phyloP scores from a whole-genome alignment of 2,329 filamentous ascomycete species.

The Aureobasidium sp. region DNA sequence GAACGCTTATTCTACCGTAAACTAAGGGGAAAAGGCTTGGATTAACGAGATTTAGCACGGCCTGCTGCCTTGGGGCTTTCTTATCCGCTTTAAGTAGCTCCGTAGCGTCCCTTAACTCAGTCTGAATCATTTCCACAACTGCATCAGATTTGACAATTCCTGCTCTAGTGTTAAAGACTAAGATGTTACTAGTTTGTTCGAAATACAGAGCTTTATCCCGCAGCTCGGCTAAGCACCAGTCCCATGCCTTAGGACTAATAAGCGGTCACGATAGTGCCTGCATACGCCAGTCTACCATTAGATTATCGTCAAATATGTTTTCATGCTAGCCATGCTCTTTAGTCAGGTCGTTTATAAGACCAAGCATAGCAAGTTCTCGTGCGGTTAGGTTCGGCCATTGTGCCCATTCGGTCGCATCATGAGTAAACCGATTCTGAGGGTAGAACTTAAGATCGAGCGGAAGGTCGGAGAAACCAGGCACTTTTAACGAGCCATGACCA shows the following conservation, averaged over 20 bases:
- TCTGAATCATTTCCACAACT: neutral
- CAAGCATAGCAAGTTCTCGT: neutral
- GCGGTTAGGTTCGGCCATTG: neutral
- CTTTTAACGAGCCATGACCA: neutral
- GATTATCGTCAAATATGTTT: neutral
- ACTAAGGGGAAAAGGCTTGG: constrained; percentile 18
- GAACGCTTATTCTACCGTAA: constrained; percentile 17
- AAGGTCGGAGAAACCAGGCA: neutral
- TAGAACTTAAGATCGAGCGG: neutral
- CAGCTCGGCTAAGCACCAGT: neutral
- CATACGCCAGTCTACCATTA: neutral
- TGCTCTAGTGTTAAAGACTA: neutral
- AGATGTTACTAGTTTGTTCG: neutral
- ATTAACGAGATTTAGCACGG: constrained; percentile 1
- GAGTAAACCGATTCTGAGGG: neutral
- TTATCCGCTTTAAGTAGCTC: neutral
- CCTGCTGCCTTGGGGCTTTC: neutral
- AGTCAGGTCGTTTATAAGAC: neutral
- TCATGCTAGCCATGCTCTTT: neutral
- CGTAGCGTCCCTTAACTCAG: neutral
- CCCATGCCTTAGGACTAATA: neutral
- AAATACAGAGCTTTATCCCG: neutral
- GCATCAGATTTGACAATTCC: neutral
- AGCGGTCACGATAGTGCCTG: neutral
- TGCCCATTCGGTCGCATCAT: neutral